Percentiles rank a stretch among this genome's conserved stretches.
These are phyloP conservation scores for Limnanthes douglasii DNA, from an alignment of 345 rosid genomes.

Conservation along the genomic window DNA sequence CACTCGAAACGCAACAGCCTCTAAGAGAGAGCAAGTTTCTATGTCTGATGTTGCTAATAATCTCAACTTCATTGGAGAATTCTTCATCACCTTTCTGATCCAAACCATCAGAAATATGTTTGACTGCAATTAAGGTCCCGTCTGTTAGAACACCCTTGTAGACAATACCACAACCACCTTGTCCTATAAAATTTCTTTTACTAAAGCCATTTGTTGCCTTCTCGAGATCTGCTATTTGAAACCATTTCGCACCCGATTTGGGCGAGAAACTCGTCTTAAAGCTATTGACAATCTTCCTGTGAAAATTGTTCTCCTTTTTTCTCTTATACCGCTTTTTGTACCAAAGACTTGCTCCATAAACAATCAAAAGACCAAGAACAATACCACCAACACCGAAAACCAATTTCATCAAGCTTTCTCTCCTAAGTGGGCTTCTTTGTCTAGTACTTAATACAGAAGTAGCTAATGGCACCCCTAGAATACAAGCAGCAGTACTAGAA, in stretches of 20 bases:
- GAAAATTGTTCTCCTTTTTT: slow-evolving; percentile 15
- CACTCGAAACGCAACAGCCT: slow-evolving; percentile 49
- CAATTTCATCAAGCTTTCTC: slow-evolving; percentile 6
- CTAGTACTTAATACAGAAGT: too few relatives aligned
- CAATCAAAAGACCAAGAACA: slow-evolving; percentile 22
- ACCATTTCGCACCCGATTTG: slow-evolving; percentile 32
- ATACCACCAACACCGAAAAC: slow-evolving; percentile 17
- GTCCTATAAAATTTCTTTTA: slow-evolving; percentile 31
- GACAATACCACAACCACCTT: slow-evolving; percentile 34
- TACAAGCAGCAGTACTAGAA: too few relatives aligned
- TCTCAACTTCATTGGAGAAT: slow-evolving; percentile 48
- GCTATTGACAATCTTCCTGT: slow-evolving; percentile 18
- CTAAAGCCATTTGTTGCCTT: slow-evolving; percentile 34
- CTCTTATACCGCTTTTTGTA: too few relatives aligned
- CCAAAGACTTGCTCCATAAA: slow-evolving; percentile 15
- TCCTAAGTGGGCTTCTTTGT: slow-evolving; percentile 7
- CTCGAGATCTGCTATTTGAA: slow-evolving; percentile 35
- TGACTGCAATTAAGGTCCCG: slow-evolving; percentile 36
- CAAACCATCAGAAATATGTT: slow-evolving; percentile 29
- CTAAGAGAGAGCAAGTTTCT: slow-evolving; percentile 43
- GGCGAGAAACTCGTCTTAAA: slow-evolving; percentile 26
- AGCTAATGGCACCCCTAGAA: too few relatives aligned
- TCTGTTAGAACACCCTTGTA: slow-evolving; percentile 33
- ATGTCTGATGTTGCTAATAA: slow-evolving; percentile 51
- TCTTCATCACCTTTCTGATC: slow-evolving; percentile 40